Evolutionary conservation across 345 rosid species (phyloP), one percentile per base, ranked within the genome.

Genomic region (Arabidopsis thaliana): DNA sequence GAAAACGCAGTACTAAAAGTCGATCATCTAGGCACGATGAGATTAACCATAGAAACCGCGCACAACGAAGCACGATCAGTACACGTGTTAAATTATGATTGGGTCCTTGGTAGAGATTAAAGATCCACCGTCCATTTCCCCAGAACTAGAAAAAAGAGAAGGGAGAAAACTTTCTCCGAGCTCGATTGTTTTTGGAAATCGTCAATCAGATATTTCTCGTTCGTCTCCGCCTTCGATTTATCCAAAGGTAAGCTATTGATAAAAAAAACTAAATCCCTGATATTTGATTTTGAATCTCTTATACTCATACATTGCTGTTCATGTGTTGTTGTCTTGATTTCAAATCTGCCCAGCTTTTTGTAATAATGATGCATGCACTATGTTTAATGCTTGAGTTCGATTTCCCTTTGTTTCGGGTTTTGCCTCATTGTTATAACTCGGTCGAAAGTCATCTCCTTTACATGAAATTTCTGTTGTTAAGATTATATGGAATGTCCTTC

Each of bases 41-140:
- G 60, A 23, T 45, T 10, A 7, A 28, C 52, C 34, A 44, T 22
- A 63, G 14, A 55, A 56, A 56, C 66, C 49, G 57, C 69, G 73
- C 73, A 71, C 73, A 59, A 65, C 57, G 57, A 34, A 32, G 73
- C 81, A 78, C 81, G 81, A 78, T 59, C 34, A 16, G n/a, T 3
- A 66, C 51, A 66, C 77, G 77, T 78, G 81, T 0, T 23, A 3
- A 8, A 0, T 42, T 44, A 0, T 42, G 2, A 36, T 41, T 33
- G 46, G 58, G 0, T 71, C 0, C 4, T 5, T 32, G 12, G 14
- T 25, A 34, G 11, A 59, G 42, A 16, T 77, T 10, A 38, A 37
- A 56, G 8, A 41, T 59, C 24, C 67, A 71, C 62, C 63, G 80
- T 64, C 46, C 68, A 49, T 57, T 56, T 56, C n/a, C 57, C 42